phyloP scores from a whole-genome alignment of 768 basidiomycete genomes.

The Tephrocybe rancida region DNA sequence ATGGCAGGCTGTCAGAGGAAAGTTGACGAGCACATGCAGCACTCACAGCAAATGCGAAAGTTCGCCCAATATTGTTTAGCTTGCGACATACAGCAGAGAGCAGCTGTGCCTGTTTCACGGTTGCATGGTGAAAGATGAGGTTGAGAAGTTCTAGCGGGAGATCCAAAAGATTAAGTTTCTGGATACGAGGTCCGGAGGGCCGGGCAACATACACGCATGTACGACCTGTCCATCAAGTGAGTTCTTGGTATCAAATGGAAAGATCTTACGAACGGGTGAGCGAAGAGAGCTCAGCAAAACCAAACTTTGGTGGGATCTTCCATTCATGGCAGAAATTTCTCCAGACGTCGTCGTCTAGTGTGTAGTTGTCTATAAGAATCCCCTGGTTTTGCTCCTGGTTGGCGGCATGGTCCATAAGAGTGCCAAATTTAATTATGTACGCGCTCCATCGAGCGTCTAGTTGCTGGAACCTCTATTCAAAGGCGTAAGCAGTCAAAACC shows the following conservation, averaged over 20 bases:
- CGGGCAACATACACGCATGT: not conserved
- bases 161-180: not conserved
- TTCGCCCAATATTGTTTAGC: not conserved
- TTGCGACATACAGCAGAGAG: constrained; percentile 1
- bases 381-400: not conserved
- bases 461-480: not conserved
- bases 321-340: not conserved
- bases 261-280: not conserved
- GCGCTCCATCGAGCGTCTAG: not conserved
- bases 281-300: not conserved
- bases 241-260: not conserved
- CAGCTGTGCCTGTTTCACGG: not conserved
- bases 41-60: not conserved
- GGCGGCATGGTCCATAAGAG: not conserved
- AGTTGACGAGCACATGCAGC: no score
- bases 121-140: not conserved
- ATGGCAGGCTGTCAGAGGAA: not conserved
- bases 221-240: not conserved
- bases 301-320: not conserved
- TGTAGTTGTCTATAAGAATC: not conserved
- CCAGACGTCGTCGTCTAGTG: not conserved
- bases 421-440: not conserved
- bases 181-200: not conserved
- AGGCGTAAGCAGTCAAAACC: not conserved
- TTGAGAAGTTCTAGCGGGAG: not conserved